These are phyloP conservation scores for Fusarium fujikuroi DNA, from an alignment of 2,329 filamentous ascomycete species.

Conservation along the genomic window DNA sequence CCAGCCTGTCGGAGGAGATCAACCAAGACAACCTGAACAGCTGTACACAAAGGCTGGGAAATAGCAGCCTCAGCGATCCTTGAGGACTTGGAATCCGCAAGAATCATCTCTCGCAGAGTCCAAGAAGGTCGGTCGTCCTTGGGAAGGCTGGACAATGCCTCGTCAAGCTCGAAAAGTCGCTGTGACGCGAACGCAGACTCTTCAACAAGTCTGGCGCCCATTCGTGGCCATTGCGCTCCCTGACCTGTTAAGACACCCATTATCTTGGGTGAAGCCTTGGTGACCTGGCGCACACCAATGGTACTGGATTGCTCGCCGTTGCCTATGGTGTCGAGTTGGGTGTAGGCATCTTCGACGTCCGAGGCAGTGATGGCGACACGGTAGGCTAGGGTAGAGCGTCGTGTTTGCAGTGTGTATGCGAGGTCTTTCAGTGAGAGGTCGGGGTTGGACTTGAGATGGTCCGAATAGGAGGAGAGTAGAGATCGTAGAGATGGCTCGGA, in stretches of 20 bases:
- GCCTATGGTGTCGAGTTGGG: background rate
- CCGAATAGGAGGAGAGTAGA: fast-evolving
- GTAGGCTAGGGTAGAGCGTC: background rate
- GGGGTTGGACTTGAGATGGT: fast-evolving
- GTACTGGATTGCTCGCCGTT: background rate
- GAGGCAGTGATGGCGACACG: background rate
- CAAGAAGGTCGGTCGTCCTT: background rate
- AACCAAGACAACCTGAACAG: slow-evolving; percentile 56
- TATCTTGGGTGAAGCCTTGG: fast-evolving
- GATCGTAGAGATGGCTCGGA: background rate
- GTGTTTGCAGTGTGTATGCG: background rate
- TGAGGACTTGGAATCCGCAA: slow-evolving; percentile 7
- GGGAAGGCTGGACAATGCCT: background rate
- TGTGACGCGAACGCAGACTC: background rate
- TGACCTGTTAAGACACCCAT: slow-evolving; percentile 50
- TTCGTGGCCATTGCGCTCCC: slow-evolving; percentile 49
- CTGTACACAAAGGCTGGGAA: slow-evolving; percentile 55
- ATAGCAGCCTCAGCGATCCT: slow-evolving; percentile 35
- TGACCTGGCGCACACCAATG: background rate
- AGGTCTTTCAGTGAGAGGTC: background rate
- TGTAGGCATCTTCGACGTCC: background rate
- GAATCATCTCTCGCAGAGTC: background rate
- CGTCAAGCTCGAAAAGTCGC: background rate
- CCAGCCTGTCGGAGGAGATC: slow-evolving; percentile 49
- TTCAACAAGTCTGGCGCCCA: slow-evolving; percentile 38